A percentile compares a stretch with the other conserved stretches of the same genome.
These are phyloP conservation scores for Blastobotrys serpentis DNA, from an alignment of 1,139 yeast genomes.

Conservation along the genomic window DNA sequence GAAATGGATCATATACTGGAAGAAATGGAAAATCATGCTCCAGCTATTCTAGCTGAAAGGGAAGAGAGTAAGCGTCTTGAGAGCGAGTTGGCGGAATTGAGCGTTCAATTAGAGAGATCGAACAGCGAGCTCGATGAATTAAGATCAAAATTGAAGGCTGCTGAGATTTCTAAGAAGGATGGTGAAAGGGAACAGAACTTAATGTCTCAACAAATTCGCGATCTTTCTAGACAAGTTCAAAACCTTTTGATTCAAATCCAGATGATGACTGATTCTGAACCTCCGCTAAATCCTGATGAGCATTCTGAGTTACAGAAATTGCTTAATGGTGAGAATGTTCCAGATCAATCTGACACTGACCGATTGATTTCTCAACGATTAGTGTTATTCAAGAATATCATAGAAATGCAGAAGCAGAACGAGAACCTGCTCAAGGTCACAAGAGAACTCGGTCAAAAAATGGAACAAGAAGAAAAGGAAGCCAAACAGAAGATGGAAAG, in stretches of 20 bases:
- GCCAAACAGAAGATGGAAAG: slow-evolving; percentile 46
- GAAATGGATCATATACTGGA: slow-evolving; percentile 70
- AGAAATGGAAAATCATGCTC: slow-evolving; percentile 80
- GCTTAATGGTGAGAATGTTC: slow-evolving; percentile 40
- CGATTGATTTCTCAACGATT: slow-evolving; percentile 67
- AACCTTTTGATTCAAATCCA: slow-evolving; percentile 66
- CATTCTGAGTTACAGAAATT: slow-evolving; percentile 51
- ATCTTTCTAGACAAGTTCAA: slow-evolving; percentile 78
- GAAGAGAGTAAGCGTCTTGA: slow-evolving; percentile 52
- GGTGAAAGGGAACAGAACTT: slow-evolving; percentile 39
- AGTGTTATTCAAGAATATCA: slow-evolving; percentile 62
- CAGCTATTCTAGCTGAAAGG: slow-evolving; percentile 68
- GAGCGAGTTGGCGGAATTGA: slow-evolving; percentile 51
- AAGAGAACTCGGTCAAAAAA: slow-evolving; percentile 64
- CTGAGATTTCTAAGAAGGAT: slow-evolving; percentile 30
- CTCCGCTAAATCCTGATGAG: slow-evolving; percentile 61
- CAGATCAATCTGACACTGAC: slow-evolving; percentile 63
- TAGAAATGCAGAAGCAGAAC: slow-evolving; percentile 72
- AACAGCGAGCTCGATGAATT: slow-evolving; percentile 45
- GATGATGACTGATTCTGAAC: slow-evolving; percentile 48
- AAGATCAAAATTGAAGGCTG: slow-evolving; percentile 34
- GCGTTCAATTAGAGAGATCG: slow-evolving; percentile 47
- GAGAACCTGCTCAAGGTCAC: slow-evolving; percentile 65
- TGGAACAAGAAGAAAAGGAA: slow-evolving; percentile 55
- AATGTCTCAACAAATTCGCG: slow-evolving; percentile 57